A percentile compares a stretch with the other conserved stretches of the same genome.
Conservation (phyloP, 768 basidiomycete species). For the Tulasnella sp. region DNA sequence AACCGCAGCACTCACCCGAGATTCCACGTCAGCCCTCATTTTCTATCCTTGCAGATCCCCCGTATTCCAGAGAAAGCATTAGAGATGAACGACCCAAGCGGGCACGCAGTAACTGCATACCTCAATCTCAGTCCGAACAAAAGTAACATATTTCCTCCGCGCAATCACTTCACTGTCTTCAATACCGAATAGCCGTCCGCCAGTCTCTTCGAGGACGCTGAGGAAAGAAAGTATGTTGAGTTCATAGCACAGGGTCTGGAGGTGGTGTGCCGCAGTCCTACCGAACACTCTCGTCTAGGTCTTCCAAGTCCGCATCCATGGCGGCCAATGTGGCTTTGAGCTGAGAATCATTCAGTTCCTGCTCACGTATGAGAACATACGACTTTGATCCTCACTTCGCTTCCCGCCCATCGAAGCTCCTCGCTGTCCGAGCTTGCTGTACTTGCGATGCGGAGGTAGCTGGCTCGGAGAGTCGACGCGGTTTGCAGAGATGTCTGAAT, state of each 20-base stretch:
- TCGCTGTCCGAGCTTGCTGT: slow-evolving; percentile 71
- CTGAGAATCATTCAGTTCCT: slow-evolving; percentile 33
- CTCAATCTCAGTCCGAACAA: slow-evolving; percentile 71
- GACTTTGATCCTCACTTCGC: slow-evolving; percentile 51
- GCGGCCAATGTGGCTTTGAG: slow-evolving; percentile 70
- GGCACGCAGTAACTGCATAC: slow-evolving; percentile 45
- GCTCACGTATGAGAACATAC: background rate
- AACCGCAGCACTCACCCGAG: slow-evolving; percentile 29
- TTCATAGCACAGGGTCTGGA: background rate
- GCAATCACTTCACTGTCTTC: slow-evolving; percentile 70
- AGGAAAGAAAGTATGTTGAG: background rate
- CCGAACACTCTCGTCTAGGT: slow-evolving; percentile 92
- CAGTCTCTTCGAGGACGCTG: slow-evolving; percentile 83
- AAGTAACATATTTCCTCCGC: slow-evolving; percentile 69
- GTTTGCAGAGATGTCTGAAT: slow-evolving; percentile 70
- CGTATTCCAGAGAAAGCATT: background rate
- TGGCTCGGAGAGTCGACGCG: slow-evolving; percentile 65
- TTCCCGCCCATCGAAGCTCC: slow-evolving; percentile 72
- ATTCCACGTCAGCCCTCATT: slow-evolving; percentile 61
- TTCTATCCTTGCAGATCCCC: slow-evolving; percentile 53
- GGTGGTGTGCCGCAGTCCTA: slow-evolving; percentile 37
- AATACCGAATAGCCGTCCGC: slow-evolving; percentile 79
- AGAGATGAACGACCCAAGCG: background rate
- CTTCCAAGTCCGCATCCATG: slow-evolving; percentile 83
- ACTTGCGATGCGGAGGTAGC: slow-evolving; percentile 72